Evolutionary conservation across 176 grass and related monocot genomes (phyloP).

Genomic region (Puccinellia tenuiflora): DNA sequence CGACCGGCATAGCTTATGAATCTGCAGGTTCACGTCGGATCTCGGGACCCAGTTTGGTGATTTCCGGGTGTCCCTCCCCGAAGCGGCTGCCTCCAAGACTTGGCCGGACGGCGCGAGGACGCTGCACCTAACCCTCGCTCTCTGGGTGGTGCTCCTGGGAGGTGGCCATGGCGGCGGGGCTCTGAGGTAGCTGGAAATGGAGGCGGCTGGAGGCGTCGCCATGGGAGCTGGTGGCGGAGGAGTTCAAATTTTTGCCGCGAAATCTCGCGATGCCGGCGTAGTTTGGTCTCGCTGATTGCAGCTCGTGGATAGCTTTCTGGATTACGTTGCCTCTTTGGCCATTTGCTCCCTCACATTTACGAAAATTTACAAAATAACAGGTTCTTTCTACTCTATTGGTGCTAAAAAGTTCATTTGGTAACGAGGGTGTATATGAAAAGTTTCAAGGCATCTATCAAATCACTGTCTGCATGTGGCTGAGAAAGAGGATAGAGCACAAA

Average conservation of each 20-base stretch:
- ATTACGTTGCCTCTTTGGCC: neutral
- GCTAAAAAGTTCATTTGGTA: neutral
- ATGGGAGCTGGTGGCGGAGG: constrained; percentile 4
- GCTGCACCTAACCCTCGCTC: neutral
- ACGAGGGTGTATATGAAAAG: neutral
- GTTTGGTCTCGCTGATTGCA: neutral
- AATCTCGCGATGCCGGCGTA: neutral
- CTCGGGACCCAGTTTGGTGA: neutral
- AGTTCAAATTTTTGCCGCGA: constrained; percentile 29
- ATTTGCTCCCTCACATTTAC: neutral
- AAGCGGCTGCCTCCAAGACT: neutral
- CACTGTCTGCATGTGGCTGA: constrained; percentile 22
- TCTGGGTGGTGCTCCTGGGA: constrained; percentile 1
- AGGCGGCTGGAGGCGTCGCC: constrained; percentile 16
- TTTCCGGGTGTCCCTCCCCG: neutral
- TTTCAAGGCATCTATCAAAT: neutral
- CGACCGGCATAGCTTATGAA: constrained; percentile 37
- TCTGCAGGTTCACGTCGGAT: constrained; percentile 29
- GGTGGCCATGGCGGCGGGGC: constrained; percentile 37
- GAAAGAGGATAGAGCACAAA: constrained; percentile 14
- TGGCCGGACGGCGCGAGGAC: constrained; percentile 21
- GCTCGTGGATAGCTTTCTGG: constrained; percentile 17
- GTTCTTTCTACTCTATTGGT: neutral
- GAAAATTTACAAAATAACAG: neutral
- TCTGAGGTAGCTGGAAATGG: constrained; percentile 32